Evolutionary conservation across 2,329 filamentous ascomycete species (phyloP), one percentile per base, ranked within the genome.

Genomic region (Pyricularia sp.): DNA sequence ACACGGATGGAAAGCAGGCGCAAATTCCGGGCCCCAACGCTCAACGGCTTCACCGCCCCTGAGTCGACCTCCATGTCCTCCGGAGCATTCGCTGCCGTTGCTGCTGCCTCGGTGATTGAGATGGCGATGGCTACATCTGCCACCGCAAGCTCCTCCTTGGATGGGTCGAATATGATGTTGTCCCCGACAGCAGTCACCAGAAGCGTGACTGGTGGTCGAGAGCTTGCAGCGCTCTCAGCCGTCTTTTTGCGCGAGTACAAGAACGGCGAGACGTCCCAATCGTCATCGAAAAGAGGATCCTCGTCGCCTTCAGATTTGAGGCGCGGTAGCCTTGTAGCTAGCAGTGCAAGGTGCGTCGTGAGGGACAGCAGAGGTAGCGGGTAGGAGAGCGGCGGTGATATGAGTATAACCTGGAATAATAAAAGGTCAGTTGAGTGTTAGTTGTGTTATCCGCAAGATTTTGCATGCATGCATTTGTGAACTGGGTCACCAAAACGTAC

Each of bases 241-340:
- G 26, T 36, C 23, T 31, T 36, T 14, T 23, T n/a, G 3, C 25
- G 25, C 1, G 55, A 33, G 80, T 96, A 99, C 33, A 99, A 82
- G 69, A 88, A 89, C 23, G 88, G 85, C 0, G 93, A 89, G 20
- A 91, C 91, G 72, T 91, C 92, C 95, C 95, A 99, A 81, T 99
- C 95, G 80, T 99, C 95, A 81, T 97, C 91, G 80, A 99, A 99
- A 77, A 97, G 89, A 14, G 95, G 95, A 74, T 99, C 95, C 81
- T 99, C 95, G 80, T 98, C 94, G 69, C 88, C 87, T 78, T 97
- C 92, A 1, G 94, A 97, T 77, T 92, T 92, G 67, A 97, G 84
- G 30, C 89, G 86, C 9, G 95, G 95, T 2, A 98, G 84, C 72
- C 91, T 89, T 7, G 95, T 94, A 33, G 92, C 90, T 71, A 97